These are phyloP conservation scores for Leishmania aethiopica DNA, from an alignment of 208 protist species.

Conservation along the genomic window DNA sequence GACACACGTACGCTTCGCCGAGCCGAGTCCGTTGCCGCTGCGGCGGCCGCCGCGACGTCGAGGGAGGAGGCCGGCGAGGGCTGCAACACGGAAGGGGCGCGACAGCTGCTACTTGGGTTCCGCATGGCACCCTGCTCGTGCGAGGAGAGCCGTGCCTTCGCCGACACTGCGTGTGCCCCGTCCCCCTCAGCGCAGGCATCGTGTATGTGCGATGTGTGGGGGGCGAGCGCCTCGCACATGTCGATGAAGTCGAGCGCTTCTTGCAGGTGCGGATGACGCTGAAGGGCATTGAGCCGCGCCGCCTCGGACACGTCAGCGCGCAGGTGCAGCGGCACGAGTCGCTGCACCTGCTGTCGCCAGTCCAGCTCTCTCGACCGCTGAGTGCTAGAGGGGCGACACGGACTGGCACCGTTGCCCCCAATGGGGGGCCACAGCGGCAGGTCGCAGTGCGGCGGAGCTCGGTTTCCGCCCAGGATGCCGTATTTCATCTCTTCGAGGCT, in stretches of 20 bases:
- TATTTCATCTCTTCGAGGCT: slow-evolving; percentile 73
- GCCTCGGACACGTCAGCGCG: slow-evolving; percentile 17
- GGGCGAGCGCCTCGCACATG: slow-evolving; percentile 13
- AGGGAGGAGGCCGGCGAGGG: not conserved
- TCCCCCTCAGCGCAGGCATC: not conserved
- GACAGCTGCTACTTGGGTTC: not conserved
- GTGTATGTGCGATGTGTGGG: not conserved
- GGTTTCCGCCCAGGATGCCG: slow-evolving; percentile 65
- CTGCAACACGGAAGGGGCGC: not conserved
- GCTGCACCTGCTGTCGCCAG: slow-evolving; percentile 3
- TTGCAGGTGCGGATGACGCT: slow-evolving; percentile 15
- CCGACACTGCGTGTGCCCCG: not conserved
- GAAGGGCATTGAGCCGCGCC: slow-evolving; percentile 22
- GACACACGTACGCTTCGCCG: not conserved
- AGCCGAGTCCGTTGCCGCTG: not conserved
- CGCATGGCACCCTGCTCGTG: not conserved
- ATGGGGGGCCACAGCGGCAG: slow-evolving; percentile 40
- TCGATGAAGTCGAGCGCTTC: slow-evolving; percentile 15
- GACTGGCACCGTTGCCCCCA: not conserved
- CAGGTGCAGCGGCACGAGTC: slow-evolving; percentile 23
- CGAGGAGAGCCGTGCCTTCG: not conserved
- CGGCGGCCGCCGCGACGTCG: not conserved
- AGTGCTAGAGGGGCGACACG: not conserved
- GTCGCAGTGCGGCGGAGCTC: slow-evolving; percentile 33
- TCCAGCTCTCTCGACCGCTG: not conserved